A percentile compares a stretch with the other conserved stretches of the same genome.
These are phyloP conservation scores for Amanita brunnescens DNA, from an alignment of 768 basidiomycete species.

Conservation along the genomic window DNA sequence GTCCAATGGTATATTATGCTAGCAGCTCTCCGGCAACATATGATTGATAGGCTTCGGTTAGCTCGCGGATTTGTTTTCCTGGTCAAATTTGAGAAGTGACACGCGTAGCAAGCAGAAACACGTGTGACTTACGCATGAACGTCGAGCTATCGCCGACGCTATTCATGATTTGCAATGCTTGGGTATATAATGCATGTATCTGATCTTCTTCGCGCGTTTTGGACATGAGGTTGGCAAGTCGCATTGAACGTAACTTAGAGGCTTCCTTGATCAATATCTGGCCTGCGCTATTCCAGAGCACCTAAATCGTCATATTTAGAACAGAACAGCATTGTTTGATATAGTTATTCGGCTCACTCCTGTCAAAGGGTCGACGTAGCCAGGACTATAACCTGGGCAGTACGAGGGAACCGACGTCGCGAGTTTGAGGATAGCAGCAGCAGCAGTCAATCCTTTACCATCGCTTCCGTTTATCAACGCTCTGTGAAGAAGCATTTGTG, in stretches of 20 bases:
- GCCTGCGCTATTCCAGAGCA: conserved; percentile 4
- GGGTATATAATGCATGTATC: conserved; percentile 1
- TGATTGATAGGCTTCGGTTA: conserved; percentile 4
- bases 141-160: background rate
- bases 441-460: background rate
- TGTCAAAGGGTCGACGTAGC: conserved; percentile 2
- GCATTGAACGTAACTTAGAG: conserved; percentile 2
- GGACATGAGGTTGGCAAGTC: background rate
- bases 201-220: conserved; percentile 2
- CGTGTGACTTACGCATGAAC: conserved; percentile 1
- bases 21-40: conserved; percentile 2
- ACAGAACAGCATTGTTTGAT: background rate
- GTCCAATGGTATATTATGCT: background rate
- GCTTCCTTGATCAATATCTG: conserved; percentile 5
- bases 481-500: conserved; percentile 5
- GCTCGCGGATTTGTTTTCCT: conserved; percentile 5
- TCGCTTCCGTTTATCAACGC: conserved; percentile 1
- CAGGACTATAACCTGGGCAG: background rate
- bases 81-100: background rate
- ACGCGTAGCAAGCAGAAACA: background rate
- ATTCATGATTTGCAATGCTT: conserved; percentile 4
- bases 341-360: conserved; percentile 1
- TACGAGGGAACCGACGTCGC: conserved; percentile 2
- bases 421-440: conserved; percentile 1
- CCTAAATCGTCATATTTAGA: background rate